Evolutionary conservation across 2,329 filamentous ascomycete species (phyloP).

Genomic region (Chalaropsis thielavioides): DNA sequence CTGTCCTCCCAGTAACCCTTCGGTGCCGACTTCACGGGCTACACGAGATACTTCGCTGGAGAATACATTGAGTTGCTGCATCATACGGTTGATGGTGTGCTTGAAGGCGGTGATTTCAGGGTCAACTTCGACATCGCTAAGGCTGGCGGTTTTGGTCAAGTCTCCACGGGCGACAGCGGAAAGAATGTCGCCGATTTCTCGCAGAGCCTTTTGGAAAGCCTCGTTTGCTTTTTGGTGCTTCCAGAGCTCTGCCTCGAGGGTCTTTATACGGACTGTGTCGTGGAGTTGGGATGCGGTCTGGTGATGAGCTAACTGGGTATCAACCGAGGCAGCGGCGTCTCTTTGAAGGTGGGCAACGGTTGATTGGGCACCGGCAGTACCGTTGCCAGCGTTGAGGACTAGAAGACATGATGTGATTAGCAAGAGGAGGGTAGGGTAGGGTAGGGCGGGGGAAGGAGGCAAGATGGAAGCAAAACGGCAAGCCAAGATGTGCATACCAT

Average conservation of each 20-base stretch:
- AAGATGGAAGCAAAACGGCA: constrained; percentile 22
- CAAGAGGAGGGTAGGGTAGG: too few species aligned
- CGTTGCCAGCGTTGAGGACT: constrained; percentile 61
- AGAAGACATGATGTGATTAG: constrained; percentile 55
- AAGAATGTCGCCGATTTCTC: constrained; percentile 94
- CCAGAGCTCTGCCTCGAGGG: constrained; percentile 81
- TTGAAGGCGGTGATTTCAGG: constrained; percentile 97
- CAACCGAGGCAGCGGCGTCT: constrained; percentile 71
- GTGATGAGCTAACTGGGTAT: constrained; percentile 60
- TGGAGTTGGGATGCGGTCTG: constrained; percentile 79
- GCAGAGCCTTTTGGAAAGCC: constrained; percentile 91
- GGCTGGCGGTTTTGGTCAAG: constrained; percentile 89
- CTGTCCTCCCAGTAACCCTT: constrained; percentile 85
- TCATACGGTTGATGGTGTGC: constrained; percentile 97
- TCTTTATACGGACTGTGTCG: constrained; percentile 69
- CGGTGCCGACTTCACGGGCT: constrained; percentile 88
- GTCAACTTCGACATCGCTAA: constrained; percentile 93
- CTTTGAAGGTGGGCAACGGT: constrained; percentile 81
- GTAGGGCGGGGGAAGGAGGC: constrained; percentile 44
- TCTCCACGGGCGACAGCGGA: constrained; percentile 92
- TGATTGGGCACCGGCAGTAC: constrained; percentile 86
- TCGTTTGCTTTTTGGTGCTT: constrained; percentile 98
- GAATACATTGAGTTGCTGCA: constrained; percentile 93
- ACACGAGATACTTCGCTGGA: constrained; percentile 91
- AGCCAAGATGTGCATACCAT: constrained; percentile 23